Evolutionary conservation across 2,329 filamentous ascomycete genomes (phyloP).

Genomic region (Fusarium agapanthi): DNA sequence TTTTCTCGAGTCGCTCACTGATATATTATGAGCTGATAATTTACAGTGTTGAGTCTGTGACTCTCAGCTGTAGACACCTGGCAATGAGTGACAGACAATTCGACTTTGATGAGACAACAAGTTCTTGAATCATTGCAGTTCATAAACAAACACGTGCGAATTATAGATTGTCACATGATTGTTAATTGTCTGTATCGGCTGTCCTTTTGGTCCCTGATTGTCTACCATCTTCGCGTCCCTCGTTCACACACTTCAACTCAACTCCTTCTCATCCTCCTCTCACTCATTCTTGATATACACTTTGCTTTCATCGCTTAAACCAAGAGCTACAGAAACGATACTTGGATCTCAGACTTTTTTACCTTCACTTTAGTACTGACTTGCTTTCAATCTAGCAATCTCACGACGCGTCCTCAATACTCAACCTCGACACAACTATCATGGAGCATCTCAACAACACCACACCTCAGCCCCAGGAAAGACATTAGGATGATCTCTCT

Average conservation of each 20-base stretch:
- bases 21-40: neutral
- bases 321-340: neutral
- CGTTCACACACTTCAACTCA: neutral
- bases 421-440: neutral
- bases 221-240: neutral
- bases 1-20: neutral
- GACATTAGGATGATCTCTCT: constrained; percentile 37
- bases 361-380: too few species aligned
- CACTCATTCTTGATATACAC: neutral
- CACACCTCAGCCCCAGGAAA: neutral
- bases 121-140: neutral
- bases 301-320: neutral
- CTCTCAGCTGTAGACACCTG: neutral
- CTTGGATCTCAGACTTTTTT: neutral
- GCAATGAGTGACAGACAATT: neutral
- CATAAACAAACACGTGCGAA: neutral
- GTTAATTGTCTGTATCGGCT: neutral
- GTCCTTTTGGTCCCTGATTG: neutral
- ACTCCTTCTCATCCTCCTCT: neutral
- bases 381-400: neutral
- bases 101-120: neutral
- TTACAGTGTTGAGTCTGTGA: neutral
- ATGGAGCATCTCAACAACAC: neutral
- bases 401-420: neutral
- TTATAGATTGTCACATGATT: neutral